Base-by-base conservation (phyloP, 2,329 filamentous ascomycete genomes). In the Sporothrix brasiliensis region DNA sequence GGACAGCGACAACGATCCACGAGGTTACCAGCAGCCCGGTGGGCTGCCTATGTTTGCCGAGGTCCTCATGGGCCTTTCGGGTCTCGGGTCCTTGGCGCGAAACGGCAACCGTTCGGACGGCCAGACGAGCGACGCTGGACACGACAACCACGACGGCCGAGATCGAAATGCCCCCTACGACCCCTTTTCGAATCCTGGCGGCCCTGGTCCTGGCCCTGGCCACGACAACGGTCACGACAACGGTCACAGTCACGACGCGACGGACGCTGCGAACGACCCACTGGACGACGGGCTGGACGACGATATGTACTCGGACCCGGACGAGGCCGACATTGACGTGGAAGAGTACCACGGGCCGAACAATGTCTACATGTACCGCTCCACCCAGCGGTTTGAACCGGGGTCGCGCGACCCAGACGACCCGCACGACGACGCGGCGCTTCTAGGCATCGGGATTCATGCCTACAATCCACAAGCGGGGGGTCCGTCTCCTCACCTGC, bases 251-350 rank as follows among this genome's bases (percentile, higher is more conserved):
- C 7, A 60, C 5, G 27, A 65, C 65, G 68, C 68, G 21, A 69
- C 44, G 65, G 68, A 66, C 24, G 76, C 73, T 53, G 70, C 73
- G 54, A 71, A 75, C 67, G 63, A 68, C 21, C 13, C 34, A 34
- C 71, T 73, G 56, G 71, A 75, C 67, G 67, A 68, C 21, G 7
- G 21, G 49, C 19, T 44, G 58, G 47, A 47, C 49, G 73, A 72
- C 58, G 70, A 74, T 61, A 11, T 50, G 11, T 79, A 81, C 67
- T 81, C 86, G 1, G 87, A 89, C 71, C 86, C 86, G 0, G 87
- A 87, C 16, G 86, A 88, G 74, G 84, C 80, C 34, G 85, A 89
- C 74, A 86, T 89, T 71, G 85, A 88, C 30, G 83, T 88, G 39
- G 81, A 84, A 50, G 63, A 83, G n/a, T 72, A 75, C 24, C 75